Evolutionary conservation across 345 rosid genomes (phyloP).

Genomic region (Camelina neglecta): DNA sequence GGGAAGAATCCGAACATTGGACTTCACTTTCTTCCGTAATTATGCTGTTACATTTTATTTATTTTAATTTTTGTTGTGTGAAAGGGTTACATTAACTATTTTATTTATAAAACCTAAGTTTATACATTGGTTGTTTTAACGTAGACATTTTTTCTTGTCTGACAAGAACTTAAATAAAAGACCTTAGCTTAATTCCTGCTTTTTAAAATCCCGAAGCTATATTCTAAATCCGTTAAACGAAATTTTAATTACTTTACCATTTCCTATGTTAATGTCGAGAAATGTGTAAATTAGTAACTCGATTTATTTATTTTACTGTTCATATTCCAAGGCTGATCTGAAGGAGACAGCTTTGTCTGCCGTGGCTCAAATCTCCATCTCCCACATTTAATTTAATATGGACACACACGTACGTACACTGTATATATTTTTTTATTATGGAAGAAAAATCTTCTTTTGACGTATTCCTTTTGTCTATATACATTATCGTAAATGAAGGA

Average conservation of each 20-base stretch:
- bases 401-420: slow-evolving; percentile 41
- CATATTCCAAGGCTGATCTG: slow-evolving; percentile 48
- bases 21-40: slow-evolving; percentile 40
- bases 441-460: slow-evolving; percentile 11
- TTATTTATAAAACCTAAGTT: slow-evolving; percentile 33
- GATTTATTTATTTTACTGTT: slow-evolving; percentile 24
- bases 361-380: slow-evolving; percentile 46
- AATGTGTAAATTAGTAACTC: slow-evolving; percentile 32
- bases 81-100: slow-evolving; percentile 26
- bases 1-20: slow-evolving; percentile 42
- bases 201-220: slow-evolving; percentile 44
- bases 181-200: slow-evolving; percentile 24
- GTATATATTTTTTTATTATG: slow-evolving; percentile 13
- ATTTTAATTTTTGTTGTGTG: too few species aligned
- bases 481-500: background rate
- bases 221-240: slow-evolving; percentile 22
- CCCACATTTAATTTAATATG: slow-evolving; percentile 34
- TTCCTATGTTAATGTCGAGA: slow-evolving; percentile 45
- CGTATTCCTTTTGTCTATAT: slow-evolving; percentile 39
- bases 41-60: slow-evolving; percentile 23
- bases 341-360: slow-evolving; percentile 50
- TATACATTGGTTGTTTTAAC: slow-evolving; percentile 36
- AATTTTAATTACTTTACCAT: slow-evolving; percentile 27
- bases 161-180: slow-evolving; percentile 1
- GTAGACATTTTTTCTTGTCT: slow-evolving; percentile 25